phyloP scores from a whole-genome alignment of 2,329 filamentous ascomycete species.

The Nothophoma quercina region DNA sequence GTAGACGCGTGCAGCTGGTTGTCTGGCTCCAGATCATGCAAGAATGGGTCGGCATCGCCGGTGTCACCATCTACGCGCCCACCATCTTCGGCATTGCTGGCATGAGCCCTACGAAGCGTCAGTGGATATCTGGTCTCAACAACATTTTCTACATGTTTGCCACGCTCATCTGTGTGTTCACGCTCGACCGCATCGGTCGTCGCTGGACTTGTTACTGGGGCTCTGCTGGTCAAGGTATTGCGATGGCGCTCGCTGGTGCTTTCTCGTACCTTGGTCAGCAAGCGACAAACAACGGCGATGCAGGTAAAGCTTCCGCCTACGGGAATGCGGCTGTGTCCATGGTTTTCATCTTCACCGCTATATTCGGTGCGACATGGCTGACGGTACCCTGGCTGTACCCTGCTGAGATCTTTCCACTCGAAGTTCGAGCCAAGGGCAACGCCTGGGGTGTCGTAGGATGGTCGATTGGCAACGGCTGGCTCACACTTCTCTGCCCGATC shows the following conservation, averaged over 20 bases:
- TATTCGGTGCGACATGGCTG: slow-evolving; percentile 71
- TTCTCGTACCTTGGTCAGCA: slow-evolving; percentile 64
- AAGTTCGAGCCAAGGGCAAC: slow-evolving; percentile 76
- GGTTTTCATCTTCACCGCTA: slow-evolving; percentile 72
- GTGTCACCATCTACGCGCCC: slow-evolving; percentile 65
- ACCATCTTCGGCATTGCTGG: slow-evolving; percentile 73
- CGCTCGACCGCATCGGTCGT: slow-evolving; percentile 72
- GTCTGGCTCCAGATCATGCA: slow-evolving; percentile 77
- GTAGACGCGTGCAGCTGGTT: slow-evolving; percentile 71
- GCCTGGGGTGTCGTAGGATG: slow-evolving; percentile 79
- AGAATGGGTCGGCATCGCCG: slow-evolving; percentile 74
- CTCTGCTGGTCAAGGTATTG: slow-evolving; percentile 67
- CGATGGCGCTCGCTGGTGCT: slow-evolving; percentile 72
- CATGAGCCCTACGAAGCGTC: slow-evolving; percentile 59
- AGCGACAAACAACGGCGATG: slow-evolving; percentile 57
- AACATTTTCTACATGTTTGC: slow-evolving; percentile 68
- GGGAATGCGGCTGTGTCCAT: slow-evolving; percentile 73
- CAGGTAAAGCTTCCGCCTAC: slow-evolving; percentile 58
- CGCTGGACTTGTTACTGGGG: slow-evolving; percentile 76
- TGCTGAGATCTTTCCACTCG: slow-evolving; percentile 76
- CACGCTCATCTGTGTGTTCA: slow-evolving; percentile 74
- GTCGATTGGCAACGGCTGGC: slow-evolving; percentile 77
- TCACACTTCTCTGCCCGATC: slow-evolving; percentile 52
- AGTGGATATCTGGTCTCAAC: slow-evolving; percentile 54
- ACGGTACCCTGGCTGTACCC: slow-evolving; percentile 68